Conservation (phyloP, 352 stramenopile genomes). For the Elongisporangium anandrum region DNA sequence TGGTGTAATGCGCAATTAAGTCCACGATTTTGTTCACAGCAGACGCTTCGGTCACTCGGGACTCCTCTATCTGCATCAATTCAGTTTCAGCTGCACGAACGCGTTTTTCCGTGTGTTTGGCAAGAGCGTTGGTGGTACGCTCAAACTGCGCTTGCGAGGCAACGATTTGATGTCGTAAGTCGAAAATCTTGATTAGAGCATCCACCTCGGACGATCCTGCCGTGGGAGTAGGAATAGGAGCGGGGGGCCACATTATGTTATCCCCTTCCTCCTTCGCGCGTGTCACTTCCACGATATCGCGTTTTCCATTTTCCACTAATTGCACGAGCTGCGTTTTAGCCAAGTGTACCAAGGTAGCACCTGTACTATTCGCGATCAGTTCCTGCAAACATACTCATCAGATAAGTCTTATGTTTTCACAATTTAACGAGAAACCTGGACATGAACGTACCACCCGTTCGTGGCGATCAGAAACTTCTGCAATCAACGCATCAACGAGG, state of each 20-base stretch:
- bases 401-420: neutral
- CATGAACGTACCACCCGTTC: conserved; percentile 31
- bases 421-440: neutral
- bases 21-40: conserved; percentile 47
- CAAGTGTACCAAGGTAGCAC: conserved; percentile 67
- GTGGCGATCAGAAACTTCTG: conserved; percentile 52
- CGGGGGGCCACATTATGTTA: neutral
- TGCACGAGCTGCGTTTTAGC: conserved; percentile 65
- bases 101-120: conserved; percentile 52
- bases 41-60: conserved; percentile 28
- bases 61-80: conserved; percentile 59
- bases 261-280: conserved; percentile 19
- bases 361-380: conserved; percentile 68
- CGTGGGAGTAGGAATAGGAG: neutral
- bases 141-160: conserved; percentile 65
- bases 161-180: conserved; percentile 70
- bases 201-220: conserved; percentile 52
- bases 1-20: conserved; percentile 50
- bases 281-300: conserved; percentile 36
- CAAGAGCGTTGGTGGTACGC: conserved; percentile 42
- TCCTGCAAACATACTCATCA: conserved; percentile 13
- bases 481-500: conserved; percentile 54
- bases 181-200: conserved; percentile 64
- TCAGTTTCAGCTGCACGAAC: conserved; percentile 46
- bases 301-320: conserved; percentile 52